Conservation (phyloP, 2,329 filamentous ascomycete genomes). For the Verticillium zaregamsianum region DNA sequence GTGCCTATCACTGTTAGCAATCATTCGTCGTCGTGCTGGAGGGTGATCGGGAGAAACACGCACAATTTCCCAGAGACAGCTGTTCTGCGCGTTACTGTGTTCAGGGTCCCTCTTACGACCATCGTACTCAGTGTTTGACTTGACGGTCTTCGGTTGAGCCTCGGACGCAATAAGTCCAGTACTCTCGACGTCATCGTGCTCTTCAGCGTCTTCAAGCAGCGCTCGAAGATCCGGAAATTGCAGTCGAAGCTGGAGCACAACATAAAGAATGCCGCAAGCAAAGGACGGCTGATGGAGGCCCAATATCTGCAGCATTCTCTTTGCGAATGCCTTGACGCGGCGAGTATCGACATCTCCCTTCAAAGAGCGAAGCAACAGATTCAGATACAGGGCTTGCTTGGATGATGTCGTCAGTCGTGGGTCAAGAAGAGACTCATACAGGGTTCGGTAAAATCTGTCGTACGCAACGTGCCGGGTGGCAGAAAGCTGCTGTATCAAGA, state of each 20-base stretch:
- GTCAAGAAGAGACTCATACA: constrained; percentile 93
- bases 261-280: constrained; percentile 85
- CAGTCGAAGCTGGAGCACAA: constrained; percentile 74
- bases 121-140: constrained; percentile 58
- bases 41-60: constrained; percentile 22
- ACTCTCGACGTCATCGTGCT: constrained; percentile 59
- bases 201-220: constrained; percentile 77
- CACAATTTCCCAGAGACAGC: constrained; percentile 89
- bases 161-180: background rate
- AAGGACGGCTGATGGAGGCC: constrained; percentile 90
- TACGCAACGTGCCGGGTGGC: constrained; percentile 73
- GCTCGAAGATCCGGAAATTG: constrained; percentile 77
- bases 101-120: constrained; percentile 88
- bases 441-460: constrained; percentile 89
- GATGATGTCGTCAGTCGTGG: constrained; percentile 84
- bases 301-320: constrained; percentile 83
- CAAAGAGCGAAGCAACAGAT: constrained; percentile 81
- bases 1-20: constrained; percentile 36
- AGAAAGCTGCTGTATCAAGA: constrained; percentile 91
- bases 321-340: constrained; percentile 92
- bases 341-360: constrained; percentile 89
- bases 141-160: background rate
- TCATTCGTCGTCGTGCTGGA: background rate
- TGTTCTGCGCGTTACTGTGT: constrained; percentile 87
- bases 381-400: constrained; percentile 93